Conservation (phyloP, 75 land plant genomes). For the Picea glauca region DNA sequence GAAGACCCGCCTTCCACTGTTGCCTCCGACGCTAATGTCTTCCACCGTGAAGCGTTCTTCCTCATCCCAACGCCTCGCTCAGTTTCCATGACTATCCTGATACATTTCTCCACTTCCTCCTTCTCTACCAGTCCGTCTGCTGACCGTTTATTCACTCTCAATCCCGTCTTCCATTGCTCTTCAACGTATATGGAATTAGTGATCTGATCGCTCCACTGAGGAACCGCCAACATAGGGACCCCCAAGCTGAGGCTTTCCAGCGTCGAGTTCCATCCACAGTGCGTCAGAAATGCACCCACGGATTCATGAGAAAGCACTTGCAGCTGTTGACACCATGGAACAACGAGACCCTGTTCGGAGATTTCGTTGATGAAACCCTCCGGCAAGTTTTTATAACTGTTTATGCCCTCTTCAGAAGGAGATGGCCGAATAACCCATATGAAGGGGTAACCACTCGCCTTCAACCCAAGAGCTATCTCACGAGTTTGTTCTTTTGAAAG, state of each 20-base stretch:
- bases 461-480: conserved; percentile 18
- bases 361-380: conserved; percentile 15
- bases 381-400: background rate
- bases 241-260: conserved; percentile 27
- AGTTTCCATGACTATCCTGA: conserved; percentile 30
- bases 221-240: conserved; percentile 34
- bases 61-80: conserved; percentile 31
- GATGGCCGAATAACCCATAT: conserved; percentile 21
- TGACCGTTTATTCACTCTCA: conserved; percentile 9
- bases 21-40: conserved; percentile 41
- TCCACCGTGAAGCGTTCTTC: conserved; percentile 36
- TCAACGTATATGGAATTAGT: conserved; percentile 23
- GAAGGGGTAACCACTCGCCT: conserved; percentile 13
- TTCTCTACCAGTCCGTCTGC: conserved; percentile 17
- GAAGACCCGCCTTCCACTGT: conserved; percentile 53
- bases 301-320: conserved; percentile 26
- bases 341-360: conserved; percentile 13
- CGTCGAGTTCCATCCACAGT: conserved; percentile 52
- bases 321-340: conserved; percentile 37
- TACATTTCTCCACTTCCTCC: conserved; percentile 41
- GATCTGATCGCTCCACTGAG: conserved; percentile 33
- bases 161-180: conserved; percentile 21
- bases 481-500: conserved; percentile 10
- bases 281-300: conserved; percentile 30
- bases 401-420: background rate